Evolutionary conservation across 1,284 basidiomycete species (phyloP), one percentile per base, ranked within the genome.

Genomic region (Irpex sp.): DNA sequence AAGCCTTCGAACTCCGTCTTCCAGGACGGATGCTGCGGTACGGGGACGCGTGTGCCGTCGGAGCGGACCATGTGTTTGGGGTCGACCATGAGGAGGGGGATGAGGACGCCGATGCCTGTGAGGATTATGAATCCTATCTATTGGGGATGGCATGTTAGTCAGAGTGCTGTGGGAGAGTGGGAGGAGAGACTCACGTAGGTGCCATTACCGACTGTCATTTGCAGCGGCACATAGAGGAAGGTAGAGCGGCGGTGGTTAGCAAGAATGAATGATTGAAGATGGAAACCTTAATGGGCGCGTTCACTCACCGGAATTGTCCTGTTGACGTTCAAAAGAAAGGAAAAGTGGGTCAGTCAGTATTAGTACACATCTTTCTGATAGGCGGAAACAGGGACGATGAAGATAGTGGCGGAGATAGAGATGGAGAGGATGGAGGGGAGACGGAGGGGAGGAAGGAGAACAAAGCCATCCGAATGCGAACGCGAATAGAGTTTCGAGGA

Each of bases 51-150:
- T 1, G 87, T 87, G n/a, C 90, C 90, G 68, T 92, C 90, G 3
- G 83, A 84, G 26, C 90, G 85, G 67, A 89, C 76, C 79, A 93
- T 85, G 64, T 83, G 86, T 51, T 78, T 72, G 1, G 90, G 90
- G 65, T 89, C 79, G 3, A 81, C 86, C 88, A 92, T 90, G 62
- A 86, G 53, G 26, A 88, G 69, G 1, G 90, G 88, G 63, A 92
- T 81, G 3, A 73, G 39, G 17, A 87, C 83, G 8, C 90, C 90
- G 55, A 89, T 83, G 57, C 83, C 72, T 50, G 88, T 90, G 51
- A 92, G 81, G 61, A 89, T 72, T 46, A 92, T 75, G 74, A 92
- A 92, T n/a, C 78, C 87, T 66, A 92, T 89, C 89, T 91, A 68
- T 36, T 57, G 56, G 4, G 54, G 35, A n/a, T 15, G 21, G 56